Conservation (phyloP, 768 basidiomycete genomes). For the Cubamyces sp. region DNA sequence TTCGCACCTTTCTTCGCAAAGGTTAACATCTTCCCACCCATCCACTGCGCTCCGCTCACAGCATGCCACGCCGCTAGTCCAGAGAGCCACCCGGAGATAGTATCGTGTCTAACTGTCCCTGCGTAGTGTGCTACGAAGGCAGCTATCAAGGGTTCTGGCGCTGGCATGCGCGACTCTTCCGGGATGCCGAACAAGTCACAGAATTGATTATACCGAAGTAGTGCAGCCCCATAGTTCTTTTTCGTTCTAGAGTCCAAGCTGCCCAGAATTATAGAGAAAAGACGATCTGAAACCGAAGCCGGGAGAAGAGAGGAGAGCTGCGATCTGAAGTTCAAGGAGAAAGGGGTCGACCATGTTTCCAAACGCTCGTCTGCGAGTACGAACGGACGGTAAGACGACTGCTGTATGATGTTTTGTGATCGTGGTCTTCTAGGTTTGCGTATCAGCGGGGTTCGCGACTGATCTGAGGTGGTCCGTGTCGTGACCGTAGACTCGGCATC, state of each 20-base stretch:
- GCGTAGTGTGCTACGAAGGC: slow-evolving; percentile 33
- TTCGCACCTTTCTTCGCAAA: slow-evolving; percentile 18
- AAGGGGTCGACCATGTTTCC: neutral
- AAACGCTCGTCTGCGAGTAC: slow-evolving; percentile 1
- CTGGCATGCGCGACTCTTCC: slow-evolving; percentile 37
- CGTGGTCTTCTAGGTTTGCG: neutral
- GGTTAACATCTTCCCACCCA: slow-evolving; percentile 31
- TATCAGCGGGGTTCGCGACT: neutral
- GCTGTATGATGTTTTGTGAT: neutral
- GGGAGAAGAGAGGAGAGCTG: neutral
- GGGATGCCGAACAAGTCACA: slow-evolving; percentile 41
- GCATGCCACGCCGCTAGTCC: slow-evolving; percentile 44
- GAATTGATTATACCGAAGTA: slow-evolving; percentile 42
- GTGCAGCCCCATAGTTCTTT: slow-evolving; percentile 37
- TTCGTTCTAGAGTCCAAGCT: neutral
- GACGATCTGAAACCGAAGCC: neutral
- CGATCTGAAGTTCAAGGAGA: neutral
- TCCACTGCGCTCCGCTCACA: slow-evolving; percentile 41
- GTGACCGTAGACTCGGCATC: neutral
- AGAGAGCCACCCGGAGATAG: slow-evolving; percentile 40
- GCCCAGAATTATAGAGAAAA: neutral
- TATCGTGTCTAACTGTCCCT: slow-evolving; percentile 11
- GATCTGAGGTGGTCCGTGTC: neutral
- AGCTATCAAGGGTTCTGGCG: slow-evolving; percentile 33
- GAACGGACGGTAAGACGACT: neutral